phyloP scores from a whole-genome alignment of 177 flowering plant species.

The Telopea speciosissima region DNA sequence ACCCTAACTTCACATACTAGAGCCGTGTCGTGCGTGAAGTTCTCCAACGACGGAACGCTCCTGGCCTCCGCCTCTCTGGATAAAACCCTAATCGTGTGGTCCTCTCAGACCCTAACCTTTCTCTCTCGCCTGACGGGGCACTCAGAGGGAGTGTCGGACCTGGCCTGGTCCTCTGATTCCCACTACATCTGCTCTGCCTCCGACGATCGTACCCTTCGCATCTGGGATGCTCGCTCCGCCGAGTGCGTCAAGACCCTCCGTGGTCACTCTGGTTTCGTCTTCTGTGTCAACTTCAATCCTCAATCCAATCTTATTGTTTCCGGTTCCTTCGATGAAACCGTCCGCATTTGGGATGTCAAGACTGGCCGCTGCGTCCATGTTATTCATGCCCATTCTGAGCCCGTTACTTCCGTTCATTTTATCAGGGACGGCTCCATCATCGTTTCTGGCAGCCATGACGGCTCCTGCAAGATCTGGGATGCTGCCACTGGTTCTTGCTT shows the following conservation, averaged over 20 bases:
- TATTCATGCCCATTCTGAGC: conserved; percentile 62
- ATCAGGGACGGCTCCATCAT: conserved; percentile 77
- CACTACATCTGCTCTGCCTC: conserved; percentile 95
- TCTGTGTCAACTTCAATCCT: conserved; percentile 85
- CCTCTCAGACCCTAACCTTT: conserved; percentile 41
- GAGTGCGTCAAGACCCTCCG: conserved; percentile 71
- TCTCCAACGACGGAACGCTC: conserved; percentile 79
- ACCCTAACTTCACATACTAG: conserved; percentile 53
- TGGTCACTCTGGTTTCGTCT: conserved; percentile 74
- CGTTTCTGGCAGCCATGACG: conserved; percentile 85
- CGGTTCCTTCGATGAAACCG: conserved; percentile 78
- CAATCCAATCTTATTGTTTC: conserved; percentile 70
- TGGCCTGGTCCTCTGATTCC: conserved; percentile 92
- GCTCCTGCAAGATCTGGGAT: conserved; percentile 91
- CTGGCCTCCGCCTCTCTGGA: conserved; percentile 91
- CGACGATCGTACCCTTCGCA: conserved; percentile 79
- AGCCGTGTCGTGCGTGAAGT: conserved; percentile 86
- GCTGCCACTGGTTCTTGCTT: conserved; percentile 46
- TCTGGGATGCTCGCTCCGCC: conserved; percentile 72
- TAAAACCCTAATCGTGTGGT: conserved; percentile 71
- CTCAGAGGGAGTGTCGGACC: conserved; percentile 76
- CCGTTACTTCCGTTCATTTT: conserved; percentile 78
- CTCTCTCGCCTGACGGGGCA: conserved; percentile 62
- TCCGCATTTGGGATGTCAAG: conserved; percentile 81
- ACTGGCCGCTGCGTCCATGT: conserved; percentile 54